A percentile compares a stretch with the other conserved stretches of the same genome.
These are phyloP conservation scores for Fistulinella prunicolor DNA, from an alignment of 768 basidiomycete species.

Conservation along the genomic window DNA sequence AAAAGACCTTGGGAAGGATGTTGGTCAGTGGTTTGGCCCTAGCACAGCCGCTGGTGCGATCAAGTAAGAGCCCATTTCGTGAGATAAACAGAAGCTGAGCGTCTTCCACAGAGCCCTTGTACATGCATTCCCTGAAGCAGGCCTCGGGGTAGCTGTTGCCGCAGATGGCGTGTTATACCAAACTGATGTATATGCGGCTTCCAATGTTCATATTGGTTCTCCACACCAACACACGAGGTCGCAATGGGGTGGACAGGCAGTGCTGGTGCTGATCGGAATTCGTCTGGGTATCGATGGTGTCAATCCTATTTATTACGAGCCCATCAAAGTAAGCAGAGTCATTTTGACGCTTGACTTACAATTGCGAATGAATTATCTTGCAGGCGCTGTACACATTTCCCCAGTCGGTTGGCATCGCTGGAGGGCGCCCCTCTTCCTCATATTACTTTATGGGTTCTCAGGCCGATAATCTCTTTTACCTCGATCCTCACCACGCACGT, in stretches of 20 bases:
- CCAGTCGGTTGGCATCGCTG: conserved; percentile 94
- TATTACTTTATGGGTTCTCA: conserved; percentile 98
- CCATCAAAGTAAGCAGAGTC: conserved; percentile 55
- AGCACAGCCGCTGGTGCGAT: conserved; percentile 97
- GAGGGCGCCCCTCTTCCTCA: conserved; percentile 93
- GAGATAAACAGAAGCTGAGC: conserved; percentile 3
- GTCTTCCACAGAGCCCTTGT: conserved; percentile 60
- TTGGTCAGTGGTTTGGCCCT: conserved; percentile 98
- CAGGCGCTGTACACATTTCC: conserved; percentile 89
- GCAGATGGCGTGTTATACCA: conserved; percentile 81
- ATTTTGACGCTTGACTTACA: background rate
- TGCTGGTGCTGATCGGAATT: conserved; percentile 82
- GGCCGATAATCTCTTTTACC: conserved; percentile 80
- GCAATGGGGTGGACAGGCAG: conserved; percentile 79
- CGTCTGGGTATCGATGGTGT: conserved; percentile 90
- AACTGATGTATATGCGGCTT: conserved; percentile 82
- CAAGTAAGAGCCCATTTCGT: conserved; percentile 49
- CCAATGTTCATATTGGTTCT: conserved; percentile 35
- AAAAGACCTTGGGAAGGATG: conserved; percentile 91
- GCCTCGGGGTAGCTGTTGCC: conserved; percentile 78
- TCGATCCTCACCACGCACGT: conserved; percentile 78
- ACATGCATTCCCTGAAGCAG: conserved; percentile 73
- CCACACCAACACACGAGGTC: conserved; percentile 31
- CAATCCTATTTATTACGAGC: conserved; percentile 92
- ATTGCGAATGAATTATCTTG: background rate